These are phyloP conservation scores for Diaporthe vaccinii DNA, from an alignment of 2,329 filamentous ascomycete genomes.

Conservation along the genomic window DNA sequence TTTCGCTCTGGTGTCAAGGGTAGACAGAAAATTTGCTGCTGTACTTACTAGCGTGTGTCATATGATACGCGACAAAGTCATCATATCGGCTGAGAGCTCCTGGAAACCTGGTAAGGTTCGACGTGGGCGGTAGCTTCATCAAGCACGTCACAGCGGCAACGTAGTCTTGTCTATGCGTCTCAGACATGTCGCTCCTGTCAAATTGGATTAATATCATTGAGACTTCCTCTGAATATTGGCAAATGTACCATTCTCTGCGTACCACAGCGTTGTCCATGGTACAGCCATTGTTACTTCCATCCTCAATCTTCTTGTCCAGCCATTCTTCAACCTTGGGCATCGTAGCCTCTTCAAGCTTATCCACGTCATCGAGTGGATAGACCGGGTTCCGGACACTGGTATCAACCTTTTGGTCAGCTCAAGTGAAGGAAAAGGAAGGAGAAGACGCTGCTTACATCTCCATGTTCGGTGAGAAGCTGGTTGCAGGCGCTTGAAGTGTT, in stretches of 20 bases:
- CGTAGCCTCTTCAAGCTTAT: conserved; percentile 46
- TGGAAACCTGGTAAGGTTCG: conserved; percentile 44
- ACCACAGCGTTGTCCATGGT: neutral
- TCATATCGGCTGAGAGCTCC: conserved; percentile 49
- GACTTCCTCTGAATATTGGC: neutral
- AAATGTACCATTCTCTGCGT: neutral
- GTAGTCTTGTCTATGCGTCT: conserved; percentile 46
- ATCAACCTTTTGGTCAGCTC: neutral
- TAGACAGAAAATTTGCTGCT: neutral
- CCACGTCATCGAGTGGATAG: conserved; percentile 48
- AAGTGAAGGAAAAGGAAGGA: neutral
- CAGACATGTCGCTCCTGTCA: conserved; percentile 43
- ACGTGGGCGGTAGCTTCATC: conserved; percentile 46
- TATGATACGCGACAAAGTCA: conserved; percentile 52
- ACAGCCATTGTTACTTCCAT: conserved; percentile 11
- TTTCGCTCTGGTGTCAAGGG: neutral
- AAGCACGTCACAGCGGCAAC: conserved; percentile 47
- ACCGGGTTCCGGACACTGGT: conserved; percentile 43
- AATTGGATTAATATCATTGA: neutral
- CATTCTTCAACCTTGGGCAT: conserved; percentile 48
- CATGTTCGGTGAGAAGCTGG: neutral
- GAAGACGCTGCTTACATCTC: neutral
- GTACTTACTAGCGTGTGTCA: conserved; percentile 44
- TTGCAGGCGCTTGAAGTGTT: neutral
- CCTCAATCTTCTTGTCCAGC: conserved; percentile 45